Conservation (phyloP, 106 monocot species). For the Triglochin maritima region DNA sequence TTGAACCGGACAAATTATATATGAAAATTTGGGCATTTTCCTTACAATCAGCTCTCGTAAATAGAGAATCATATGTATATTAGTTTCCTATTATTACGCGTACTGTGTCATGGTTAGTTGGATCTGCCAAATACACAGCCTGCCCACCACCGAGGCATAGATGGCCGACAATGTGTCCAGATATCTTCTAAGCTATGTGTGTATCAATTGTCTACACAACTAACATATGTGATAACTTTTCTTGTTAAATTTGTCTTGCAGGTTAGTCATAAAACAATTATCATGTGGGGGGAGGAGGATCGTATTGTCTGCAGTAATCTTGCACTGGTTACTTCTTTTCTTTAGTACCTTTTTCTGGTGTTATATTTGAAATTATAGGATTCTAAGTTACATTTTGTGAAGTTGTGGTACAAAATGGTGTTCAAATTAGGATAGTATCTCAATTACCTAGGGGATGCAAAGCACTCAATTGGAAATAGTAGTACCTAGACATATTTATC, state of each 20-base stretch:
- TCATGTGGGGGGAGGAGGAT: conserved; percentile 89
- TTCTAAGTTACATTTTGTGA: too few relatives aligned
- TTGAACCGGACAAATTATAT: background rate
- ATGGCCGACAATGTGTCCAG: too few relatives aligned
- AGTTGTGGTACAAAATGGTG: too few relatives aligned
- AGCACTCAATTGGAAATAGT: too few relatives aligned
- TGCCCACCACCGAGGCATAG: too few relatives aligned
- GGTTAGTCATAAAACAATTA: conserved; percentile 69
- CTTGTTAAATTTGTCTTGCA: conserved; percentile 4
- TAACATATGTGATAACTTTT: background rate
- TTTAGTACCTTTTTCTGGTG: background rate
- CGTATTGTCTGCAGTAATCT: conserved; percentile 30
- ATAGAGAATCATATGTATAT: background rate
- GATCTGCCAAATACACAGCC: too few relatives aligned
- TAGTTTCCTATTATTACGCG: background rate
- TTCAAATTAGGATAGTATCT: too few relatives aligned
- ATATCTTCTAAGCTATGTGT: background rate
- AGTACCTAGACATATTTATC: too few relatives aligned
- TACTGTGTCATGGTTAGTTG: too few relatives aligned
- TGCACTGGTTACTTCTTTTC: conserved; percentile 43
- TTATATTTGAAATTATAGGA: too few relatives aligned
- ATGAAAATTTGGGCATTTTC: background rate
- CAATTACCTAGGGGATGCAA: too few relatives aligned
- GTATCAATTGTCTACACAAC: background rate
- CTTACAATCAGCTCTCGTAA: background rate